A percentile compares a stretch with the other conserved stretches of the same genome.
phyloP scores from a whole-genome alignment of 1,139 yeast species.

The Pichia sorboxylosa region DNA sequence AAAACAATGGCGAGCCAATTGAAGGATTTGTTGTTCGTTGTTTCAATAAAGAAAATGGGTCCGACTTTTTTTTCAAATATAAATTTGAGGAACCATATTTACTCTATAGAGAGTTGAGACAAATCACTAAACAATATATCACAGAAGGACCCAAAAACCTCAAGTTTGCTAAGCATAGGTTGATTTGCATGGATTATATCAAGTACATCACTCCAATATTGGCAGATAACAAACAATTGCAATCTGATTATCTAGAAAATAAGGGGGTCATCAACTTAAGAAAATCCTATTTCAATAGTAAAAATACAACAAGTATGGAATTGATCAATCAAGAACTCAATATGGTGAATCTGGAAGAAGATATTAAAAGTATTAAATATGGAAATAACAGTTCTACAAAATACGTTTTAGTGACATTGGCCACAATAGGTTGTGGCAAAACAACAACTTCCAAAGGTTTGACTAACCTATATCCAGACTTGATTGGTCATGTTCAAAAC shows the following conservation, averaged over 20 bases:
- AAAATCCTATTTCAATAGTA: conserved; percentile 35
- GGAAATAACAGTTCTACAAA: conserved; percentile 10
- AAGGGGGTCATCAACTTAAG: conserved; percentile 71
- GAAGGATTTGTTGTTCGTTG: conserved; percentile 93
- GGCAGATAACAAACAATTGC: conserved; percentile 32
- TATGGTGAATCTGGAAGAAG: conserved; percentile 14
- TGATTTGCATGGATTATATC: conserved; percentile 55
- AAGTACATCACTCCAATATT: conserved; percentile 52
- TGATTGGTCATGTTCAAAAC: conserved; percentile 71
- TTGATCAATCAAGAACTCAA: conserved; percentile 19
- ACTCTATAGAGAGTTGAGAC: conserved; percentile 84
- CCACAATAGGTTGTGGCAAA: conserved; percentile 93
- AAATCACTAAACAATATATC: conserved; percentile 61
- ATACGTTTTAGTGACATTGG: conserved; percentile 67
- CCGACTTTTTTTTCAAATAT: conserved; percentile 74
- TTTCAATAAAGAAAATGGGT: conserved; percentile 17
- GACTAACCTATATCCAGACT: conserved; percentile 39
- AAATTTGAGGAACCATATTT: conserved; percentile 94
- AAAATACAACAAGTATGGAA: conserved; percentile 20
- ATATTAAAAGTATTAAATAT: conserved; percentile 17
- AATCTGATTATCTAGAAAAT: conserved; percentile 39
- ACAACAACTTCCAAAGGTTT: conserved; percentile 69
- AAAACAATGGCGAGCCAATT: conserved; percentile 57
- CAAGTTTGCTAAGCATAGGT: conserved; percentile 39
- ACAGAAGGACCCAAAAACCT: conserved; percentile 32